Base-by-base conservation (phyloP, 495 filamentous ascomycete species). In the Penicillium manginii region DNA sequence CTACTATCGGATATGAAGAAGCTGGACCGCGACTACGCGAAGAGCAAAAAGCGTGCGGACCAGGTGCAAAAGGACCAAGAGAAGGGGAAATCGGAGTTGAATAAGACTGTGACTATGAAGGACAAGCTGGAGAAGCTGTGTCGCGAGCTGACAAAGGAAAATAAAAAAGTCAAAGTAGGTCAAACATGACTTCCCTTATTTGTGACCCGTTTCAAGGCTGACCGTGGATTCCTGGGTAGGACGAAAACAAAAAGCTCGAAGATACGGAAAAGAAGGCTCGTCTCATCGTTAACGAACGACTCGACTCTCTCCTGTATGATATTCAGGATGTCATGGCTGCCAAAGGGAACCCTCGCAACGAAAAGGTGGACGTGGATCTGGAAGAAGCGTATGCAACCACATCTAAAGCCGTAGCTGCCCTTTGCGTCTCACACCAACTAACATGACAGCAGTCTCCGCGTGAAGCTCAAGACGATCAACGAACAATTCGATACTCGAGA, bases 1-100 rank as follows among this genome's bases (percentile, higher is more conserved):
- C 84, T 97, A 3, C 80, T 97, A 52, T 86, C 89, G 39, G 91
- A 96, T 55, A 96, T 98, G 91, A 96, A 96, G 66, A 86, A 91
- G 51, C 82, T 96, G 57, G 93, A 98, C 70, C 89, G 93, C 29
- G 94, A 98, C 54, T 91, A 96, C 66, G 81, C 89, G 40, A 98
- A 96, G 76, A 92, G 92, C 67, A 96, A 96, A 78, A 98, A 97
- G 75, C 88, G 92, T 9, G 91, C 89, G 15, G 94, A 98, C 73
- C 89, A 92, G 65, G 71, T 98, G 55, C 94, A 98, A 75, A 98
- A 98, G 72, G 94, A 98, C 61, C 96, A 96, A 71, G 94, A 98
- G 73, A 87, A 90, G 59, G 85, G 86, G 18, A 43, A 43, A 18
- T 43, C 40, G 7, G 40, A 43, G 8, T 43, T 43, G 40, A 43